Evolutionary conservation across 1,139 yeast genomes (phyloP).

Genomic region (Candida sanyaensis): DNA sequence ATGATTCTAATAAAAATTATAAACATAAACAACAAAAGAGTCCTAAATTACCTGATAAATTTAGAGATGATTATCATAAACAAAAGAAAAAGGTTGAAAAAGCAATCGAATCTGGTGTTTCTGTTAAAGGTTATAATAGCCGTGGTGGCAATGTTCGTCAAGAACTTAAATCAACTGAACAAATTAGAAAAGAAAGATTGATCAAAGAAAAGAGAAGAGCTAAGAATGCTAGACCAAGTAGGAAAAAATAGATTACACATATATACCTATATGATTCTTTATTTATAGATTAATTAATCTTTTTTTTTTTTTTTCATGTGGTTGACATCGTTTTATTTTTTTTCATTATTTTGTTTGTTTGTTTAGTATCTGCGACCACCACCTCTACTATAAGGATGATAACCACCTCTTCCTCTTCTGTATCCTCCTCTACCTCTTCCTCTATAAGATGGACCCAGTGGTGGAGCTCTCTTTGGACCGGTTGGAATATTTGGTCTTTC

Average conservation of each 20-base stretch:
- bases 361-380: constrained; percentile 17
- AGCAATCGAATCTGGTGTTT: constrained; percentile 75
- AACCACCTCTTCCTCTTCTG: constrained; percentile 23
- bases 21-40: constrained; percentile 77
- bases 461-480: constrained; percentile 46
- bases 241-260: constrained; percentile 21
- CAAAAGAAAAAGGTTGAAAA: constrained; percentile 83
- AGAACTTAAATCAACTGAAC: constrained; percentile 70
- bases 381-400: constrained; percentile 32
- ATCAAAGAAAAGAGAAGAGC: constrained; percentile 70
- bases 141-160: constrained; percentile 49
- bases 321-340: not conserved
- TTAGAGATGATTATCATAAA: constrained; percentile 80
- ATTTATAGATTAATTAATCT: too few species aligned
- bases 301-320: too few species aligned
- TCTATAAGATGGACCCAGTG: constrained; percentile 41
- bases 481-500: constrained; percentile 28
- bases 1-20: constrained; percentile 49
- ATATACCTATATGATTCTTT: constrained; percentile 4
- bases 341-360: not conserved
- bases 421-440: constrained; percentile 28
- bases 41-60: constrained; percentile 87
- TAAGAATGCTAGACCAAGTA: constrained; percentile 82
- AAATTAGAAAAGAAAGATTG: constrained; percentile 77
- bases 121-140: constrained; percentile 63